Evolutionary conservation across 2,329 filamentous ascomycete species (phyloP), one percentile per base, ranked within the genome.

Genomic region (Fusarium sp.): DNA sequence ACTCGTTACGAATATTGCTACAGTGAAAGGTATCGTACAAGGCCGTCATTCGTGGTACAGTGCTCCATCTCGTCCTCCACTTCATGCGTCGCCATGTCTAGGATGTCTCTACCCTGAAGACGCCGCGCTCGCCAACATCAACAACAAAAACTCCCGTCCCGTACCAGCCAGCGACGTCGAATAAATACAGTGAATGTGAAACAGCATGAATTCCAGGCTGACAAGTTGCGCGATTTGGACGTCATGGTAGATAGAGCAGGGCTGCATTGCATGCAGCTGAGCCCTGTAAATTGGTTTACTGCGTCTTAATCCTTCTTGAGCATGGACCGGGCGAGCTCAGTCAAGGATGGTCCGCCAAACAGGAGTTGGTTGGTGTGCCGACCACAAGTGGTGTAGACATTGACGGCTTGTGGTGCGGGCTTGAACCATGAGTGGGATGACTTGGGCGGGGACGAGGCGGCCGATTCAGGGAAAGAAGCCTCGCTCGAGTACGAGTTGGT

Each of bases 321-420:
- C 56, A 87, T 75, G 17, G 83, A 80, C 54, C 84, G 83, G 72
- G 85, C 84, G 37, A 87, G 78, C 52, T 86, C 85, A 9, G 82
- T 78, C 25, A 87, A 76, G 2, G 84, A 87, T 47, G 84, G 85
- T 1, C 87, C 87, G 37, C 86, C 82, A 69, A 90, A 87, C 15
- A 90, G 81, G 68, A 85, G 88, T 74, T 89, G 86, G 73, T 88
- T 84, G 43, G 86, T 86, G 79, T 90, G 88, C 15, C 88, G 84
- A 15, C 88, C 88, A 70, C 88, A 90, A 67, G 87, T 87, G 38
- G 87, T 89, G 79, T 89, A 85, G 47, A 86, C 84, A 70, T 90
- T 90, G 73, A 86, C 83, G 10, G 82, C 84, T 22, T 74, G 72
- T 17, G 82, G 84, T n/a, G 82, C 77, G 9, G 84, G 75, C 74